Base-by-base conservation (phyloP, 352 stramenopile genomes). In the Blastocystis sp. region DNA sequence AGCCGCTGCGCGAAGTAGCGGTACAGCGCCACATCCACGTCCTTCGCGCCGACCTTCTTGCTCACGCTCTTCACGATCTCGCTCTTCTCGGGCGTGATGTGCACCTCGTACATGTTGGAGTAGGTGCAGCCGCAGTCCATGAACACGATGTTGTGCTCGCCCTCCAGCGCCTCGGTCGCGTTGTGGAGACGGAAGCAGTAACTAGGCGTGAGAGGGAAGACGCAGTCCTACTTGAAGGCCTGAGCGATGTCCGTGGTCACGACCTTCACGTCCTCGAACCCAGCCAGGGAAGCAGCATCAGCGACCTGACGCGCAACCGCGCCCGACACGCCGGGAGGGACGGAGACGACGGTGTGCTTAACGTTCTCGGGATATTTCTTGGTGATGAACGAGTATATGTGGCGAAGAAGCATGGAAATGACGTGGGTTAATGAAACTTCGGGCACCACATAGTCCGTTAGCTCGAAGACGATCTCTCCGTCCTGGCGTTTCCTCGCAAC, bases 1-100 rank as follows among this genome's bases (percentile, higher is more conserved):
- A 99, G 99, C 90, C 98, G 95, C 35, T 94, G 91, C 2, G 96
- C 96, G 16, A 97, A 94, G 90, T 98, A 96, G 85, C 97, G 93
- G 65, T 94, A 96, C 92, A 99, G 96, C 45, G 93, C 93, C 67
- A 94, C 92, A 93, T 99, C 97, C 89, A 99, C 98, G 92, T 99
- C 96, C 35, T 97, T 93, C 79, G 97, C 97, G 37, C 97, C 97
- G 0, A 99, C 91, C 91, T 97, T 96, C 62, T 93, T 92, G 93
- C 61, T 89, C 39, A 65, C 79, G 55, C 45, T 69, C 13, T 41
- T 24, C 33, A 89, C 39, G 6, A 89, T 41, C 33, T 89, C 50
- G 33, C 79, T 60, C 13, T 60, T 29, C 21, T 24, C 26, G 13
- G 21, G 33, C 21, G 62, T 89, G 26, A 80, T 13, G 29, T 31